Conservation (phyloP, 164 flowering plant species). For the Sextonia rubra region DNA sequence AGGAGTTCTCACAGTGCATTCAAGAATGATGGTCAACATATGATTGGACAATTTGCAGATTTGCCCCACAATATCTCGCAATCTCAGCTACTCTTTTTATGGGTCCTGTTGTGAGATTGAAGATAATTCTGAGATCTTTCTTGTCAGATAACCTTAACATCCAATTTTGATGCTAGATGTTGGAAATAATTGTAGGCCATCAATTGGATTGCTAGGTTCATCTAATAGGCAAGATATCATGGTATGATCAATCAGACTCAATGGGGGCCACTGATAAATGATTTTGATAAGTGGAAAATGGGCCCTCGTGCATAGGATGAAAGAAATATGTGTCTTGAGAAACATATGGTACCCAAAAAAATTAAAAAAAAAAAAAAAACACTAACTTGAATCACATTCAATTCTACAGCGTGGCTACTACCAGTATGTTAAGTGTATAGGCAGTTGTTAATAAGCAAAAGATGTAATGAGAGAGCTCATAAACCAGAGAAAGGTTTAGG, state of each 20-base stretch:
- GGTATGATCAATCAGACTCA: not conserved
- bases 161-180: not conserved
- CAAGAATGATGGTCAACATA: not conserved
- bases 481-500: not conserved
- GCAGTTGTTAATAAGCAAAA: too few species aligned
- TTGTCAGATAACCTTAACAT: not conserved
- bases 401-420: too few species aligned
- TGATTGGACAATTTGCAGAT: not conserved
- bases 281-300: not conserved
- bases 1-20: too few species aligned
- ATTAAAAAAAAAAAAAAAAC: not conserved
- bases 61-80: not conserved
- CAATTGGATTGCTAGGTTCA: not conserved
- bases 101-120: not conserved
- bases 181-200: not conserved
- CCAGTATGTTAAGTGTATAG: too few species aligned
- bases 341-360: not conserved
- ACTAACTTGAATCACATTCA: not conserved
- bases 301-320: not conserved
- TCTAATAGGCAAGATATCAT: not conserved
- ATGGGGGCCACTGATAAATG: not conserved
- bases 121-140: not conserved
- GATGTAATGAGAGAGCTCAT: not conserved
- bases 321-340: not conserved
- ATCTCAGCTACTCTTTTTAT: not conserved